Evolutionary conservation across 768 basidiomycete species (phyloP).

Genomic region (Termitomyces sp.): DNA sequence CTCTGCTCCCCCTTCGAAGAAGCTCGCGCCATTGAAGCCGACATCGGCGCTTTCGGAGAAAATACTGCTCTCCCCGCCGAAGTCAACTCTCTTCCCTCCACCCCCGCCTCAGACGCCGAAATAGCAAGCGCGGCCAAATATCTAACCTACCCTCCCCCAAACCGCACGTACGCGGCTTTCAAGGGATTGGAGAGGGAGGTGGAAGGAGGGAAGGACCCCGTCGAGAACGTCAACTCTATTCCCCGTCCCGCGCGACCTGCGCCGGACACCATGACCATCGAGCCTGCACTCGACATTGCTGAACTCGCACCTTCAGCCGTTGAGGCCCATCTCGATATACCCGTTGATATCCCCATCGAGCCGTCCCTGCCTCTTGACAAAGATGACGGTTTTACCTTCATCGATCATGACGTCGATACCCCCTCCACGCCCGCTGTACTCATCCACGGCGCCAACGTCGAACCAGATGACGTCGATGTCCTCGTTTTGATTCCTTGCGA

Average conservation of each 20-base stretch:
- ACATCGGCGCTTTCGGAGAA: conserved; percentile 32
- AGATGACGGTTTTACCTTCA: neutral
- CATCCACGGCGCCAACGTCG: neutral
- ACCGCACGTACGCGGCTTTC: conserved; percentile 60
- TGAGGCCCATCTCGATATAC: neutral
- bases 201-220: conserved; percentile 14
- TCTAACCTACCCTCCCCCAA: conserved; percentile 53
- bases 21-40: conserved; percentile 37
- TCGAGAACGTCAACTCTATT: too few relatives aligned
- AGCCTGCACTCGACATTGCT: too few relatives aligned
- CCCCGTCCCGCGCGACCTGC: neutral
- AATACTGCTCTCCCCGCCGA: conserved; percentile 36
- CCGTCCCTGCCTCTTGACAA: neutral
- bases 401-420: neutral
- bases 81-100: conserved; percentile 37
- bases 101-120: conserved; percentile 6
- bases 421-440: neutral
- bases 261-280: neutral
- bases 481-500: neutral
- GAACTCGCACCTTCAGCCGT: neutral
- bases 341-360: neutral
- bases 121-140: conserved; percentile 18
- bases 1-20: conserved; percentile 1
- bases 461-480: neutral
- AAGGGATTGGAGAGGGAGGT: conserved; percentile 47